Conservation (phyloP, 352 stramenopile species). For the Elongisporangium undulatum region DNA sequence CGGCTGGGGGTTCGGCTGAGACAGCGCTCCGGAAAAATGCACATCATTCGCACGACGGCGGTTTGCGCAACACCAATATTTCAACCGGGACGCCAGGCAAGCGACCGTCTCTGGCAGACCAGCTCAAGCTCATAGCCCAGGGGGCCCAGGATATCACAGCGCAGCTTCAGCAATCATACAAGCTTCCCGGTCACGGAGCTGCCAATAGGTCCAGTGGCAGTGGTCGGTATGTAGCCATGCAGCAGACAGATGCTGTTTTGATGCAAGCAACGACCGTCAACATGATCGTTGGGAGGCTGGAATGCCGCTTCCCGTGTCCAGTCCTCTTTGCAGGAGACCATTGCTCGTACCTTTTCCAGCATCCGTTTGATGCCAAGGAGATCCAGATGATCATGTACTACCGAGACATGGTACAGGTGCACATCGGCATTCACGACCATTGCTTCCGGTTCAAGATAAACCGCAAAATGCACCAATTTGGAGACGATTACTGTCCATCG, state of each 20-base stretch:
- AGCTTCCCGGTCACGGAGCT: conserved; percentile 9
- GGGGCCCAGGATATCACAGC: conserved; percentile 40
- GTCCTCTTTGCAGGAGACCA: conserved; percentile 40
- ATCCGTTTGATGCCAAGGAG: conserved; percentile 62
- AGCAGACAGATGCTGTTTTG: conserved; percentile 1
- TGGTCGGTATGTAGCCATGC: not conserved
- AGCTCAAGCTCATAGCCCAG: conserved; percentile 56
- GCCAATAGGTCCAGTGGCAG: not conserved
- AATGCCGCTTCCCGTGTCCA: conserved; percentile 60
- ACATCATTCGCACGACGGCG: not conserved
- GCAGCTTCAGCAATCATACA: conserved; percentile 40
- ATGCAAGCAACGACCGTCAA: conserved; percentile 49
- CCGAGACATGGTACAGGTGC: conserved; percentile 52
- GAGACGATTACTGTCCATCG: conserved; percentile 48
- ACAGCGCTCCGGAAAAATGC: not conserved
- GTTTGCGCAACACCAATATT: not conserved
- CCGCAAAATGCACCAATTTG: conserved; percentile 48
- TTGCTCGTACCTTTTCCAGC: conserved; percentile 68
- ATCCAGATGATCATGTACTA: conserved; percentile 78
- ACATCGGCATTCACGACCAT: conserved; percentile 29
- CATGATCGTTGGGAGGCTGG: conserved; percentile 45
- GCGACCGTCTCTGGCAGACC: conserved; percentile 54
- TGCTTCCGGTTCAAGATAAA: conserved; percentile 47
- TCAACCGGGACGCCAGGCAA: not conserved
- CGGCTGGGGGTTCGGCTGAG: not conserved